Evolutionary conservation across 2,329 filamentous ascomycete genomes (phyloP).

Genomic region (Fusarium buharicum): DNA sequence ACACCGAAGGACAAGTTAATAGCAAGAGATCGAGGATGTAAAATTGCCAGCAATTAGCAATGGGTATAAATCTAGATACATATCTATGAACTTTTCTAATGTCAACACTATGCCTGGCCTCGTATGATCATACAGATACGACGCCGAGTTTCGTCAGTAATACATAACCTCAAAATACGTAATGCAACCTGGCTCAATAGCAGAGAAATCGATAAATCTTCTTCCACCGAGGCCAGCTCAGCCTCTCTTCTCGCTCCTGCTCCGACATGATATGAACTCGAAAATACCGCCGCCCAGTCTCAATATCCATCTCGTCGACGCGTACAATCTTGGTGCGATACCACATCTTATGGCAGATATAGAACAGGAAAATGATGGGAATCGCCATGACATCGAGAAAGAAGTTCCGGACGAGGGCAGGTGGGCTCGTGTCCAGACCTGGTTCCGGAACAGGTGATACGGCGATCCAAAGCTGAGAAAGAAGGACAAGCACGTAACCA

Average conservation of each 20-base stretch:
- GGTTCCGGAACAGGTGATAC: slow-evolving; percentile 75
- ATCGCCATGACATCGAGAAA: slow-evolving; percentile 78
- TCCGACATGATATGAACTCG: slow-evolving; percentile 80
- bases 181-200: slow-evolving; percentile 48
- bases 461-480: slow-evolving; percentile 89
- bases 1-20: too few relatives aligned
- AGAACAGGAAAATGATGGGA: slow-evolving; percentile 75
- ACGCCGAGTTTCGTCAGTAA: too few relatives aligned
- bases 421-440: slow-evolving; percentile 50
- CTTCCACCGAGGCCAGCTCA: slow-evolving; percentile 80
- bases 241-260: slow-evolving; percentile 80
- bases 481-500: slow-evolving; percentile 79
- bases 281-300: slow-evolving; percentile 85
- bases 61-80: too few relatives aligned
- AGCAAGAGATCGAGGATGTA: too few relatives aligned
- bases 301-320: slow-evolving; percentile 81
- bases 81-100: too few relatives aligned
- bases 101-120: too few relatives aligned
- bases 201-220: slow-evolving; percentile 78
- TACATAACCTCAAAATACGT: not conserved
- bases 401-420: slow-evolving; percentile 69
- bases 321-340: slow-evolving; percentile 75
- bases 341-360: slow-evolving; percentile 78
- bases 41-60: too few relatives aligned
- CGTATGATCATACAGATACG: too few relatives aligned